Conservation (phyloP, 1,284 basidiomycete species). For the Bondarzewia mesenterica region DNA sequence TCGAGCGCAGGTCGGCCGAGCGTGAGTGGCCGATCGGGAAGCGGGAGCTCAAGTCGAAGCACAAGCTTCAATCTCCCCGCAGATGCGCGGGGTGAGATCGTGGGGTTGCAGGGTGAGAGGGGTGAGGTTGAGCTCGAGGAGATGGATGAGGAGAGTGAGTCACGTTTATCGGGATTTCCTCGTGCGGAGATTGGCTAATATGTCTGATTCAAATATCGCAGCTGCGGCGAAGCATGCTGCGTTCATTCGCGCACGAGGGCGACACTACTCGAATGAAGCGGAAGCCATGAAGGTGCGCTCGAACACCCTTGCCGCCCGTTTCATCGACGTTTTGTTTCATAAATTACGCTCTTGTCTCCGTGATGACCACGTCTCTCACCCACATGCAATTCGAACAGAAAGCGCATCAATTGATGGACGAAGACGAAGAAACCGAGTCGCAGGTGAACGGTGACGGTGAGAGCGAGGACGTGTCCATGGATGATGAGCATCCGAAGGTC, state of each 20-base stretch:
- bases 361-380: too few species aligned
- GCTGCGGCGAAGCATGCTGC: conserved; percentile 77
- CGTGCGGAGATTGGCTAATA: neutral
- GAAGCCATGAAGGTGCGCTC: conserved; percentile 78
- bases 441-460: too few species aligned
- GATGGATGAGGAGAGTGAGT: conserved; percentile 80
- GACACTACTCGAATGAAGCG: conserved; percentile 88
- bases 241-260: conserved; percentile 74
- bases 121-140: conserved; percentile 66
- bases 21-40: neutral
- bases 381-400: too few species aligned
- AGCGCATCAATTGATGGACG: too few species aligned
- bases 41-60: conserved; percentile 62
- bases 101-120: conserved; percentile 25
- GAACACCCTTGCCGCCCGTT: conserved; percentile 6
- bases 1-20: conserved; percentile 26
- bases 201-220: conserved; percentile 21
- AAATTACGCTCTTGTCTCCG: too few species aligned
- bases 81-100: conserved; percentile 53
- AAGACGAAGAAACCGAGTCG: too few species aligned
- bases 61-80: conserved; percentile 76
- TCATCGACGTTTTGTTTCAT: too few species aligned
- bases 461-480: too few species aligned
- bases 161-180: neutral
- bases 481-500: too few species aligned